Evolutionary conservation across 441 rosid species (phyloP).

Genomic region (Adansonia madagascariensis): DNA sequence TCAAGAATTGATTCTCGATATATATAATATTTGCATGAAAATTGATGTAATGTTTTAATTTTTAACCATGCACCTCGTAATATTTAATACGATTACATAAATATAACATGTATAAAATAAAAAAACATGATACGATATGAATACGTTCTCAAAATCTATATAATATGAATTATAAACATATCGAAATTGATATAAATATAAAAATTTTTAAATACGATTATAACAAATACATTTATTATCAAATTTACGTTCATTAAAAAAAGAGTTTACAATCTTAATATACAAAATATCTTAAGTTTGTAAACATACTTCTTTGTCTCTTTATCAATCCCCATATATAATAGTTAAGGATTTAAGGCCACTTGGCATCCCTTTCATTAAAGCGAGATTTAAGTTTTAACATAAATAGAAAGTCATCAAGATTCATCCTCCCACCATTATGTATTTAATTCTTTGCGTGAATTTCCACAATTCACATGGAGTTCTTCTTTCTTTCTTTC

Average conservation of each 20-base stretch:
- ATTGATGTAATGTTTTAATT: too few relatives aligned
- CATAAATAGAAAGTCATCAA: neutral
- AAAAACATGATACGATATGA: too few relatives aligned
- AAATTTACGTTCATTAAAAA: neutral
- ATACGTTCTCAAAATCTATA: too few relatives aligned
- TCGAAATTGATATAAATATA: too few relatives aligned
- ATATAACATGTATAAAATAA: too few relatives aligned
- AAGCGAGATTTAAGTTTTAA: neutral
- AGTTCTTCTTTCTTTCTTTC: neutral
- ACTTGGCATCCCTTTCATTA: neutral
- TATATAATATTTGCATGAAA: neutral
- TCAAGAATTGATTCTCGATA: neutral
- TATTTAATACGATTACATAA: too few relatives aligned
- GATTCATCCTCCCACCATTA: neutral
- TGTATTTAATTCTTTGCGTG: neutral
- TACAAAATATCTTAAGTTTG: neutral
- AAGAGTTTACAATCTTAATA: neutral
- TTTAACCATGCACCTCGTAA: too few relatives aligned
- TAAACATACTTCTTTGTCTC: neutral
- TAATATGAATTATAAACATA: too few relatives aligned
- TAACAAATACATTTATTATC: neutral
- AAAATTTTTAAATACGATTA: too few relatives aligned
- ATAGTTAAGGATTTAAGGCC: neutral
- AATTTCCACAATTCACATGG: slow-evolving; percentile 17
- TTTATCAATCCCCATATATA: neutral